Base-by-base conservation (phyloP, 2,329 filamentous ascomycete genomes). In the Claviceps citrina region DNA sequence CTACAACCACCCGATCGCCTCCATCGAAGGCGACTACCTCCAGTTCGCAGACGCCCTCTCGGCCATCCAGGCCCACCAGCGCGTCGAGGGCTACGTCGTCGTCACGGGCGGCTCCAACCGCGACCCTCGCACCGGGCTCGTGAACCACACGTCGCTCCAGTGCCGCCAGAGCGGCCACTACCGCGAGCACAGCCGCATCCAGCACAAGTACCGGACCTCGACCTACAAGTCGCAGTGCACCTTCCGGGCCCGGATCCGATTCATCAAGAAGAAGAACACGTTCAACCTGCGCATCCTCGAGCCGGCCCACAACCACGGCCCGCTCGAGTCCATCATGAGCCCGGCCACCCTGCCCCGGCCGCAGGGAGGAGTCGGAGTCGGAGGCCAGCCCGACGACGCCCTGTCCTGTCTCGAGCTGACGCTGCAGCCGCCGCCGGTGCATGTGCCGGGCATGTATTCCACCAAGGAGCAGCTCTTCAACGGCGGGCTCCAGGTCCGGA, bases 401-500 rank as follows among this genome's bases (percentile, higher is more conserved):
- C n/a, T n/a, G n/a, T n/a, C n/a, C n/a, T n/a, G n/a, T n/a, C n/a
- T n/a, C n/a, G n/a, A n/a, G n/a, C n/a, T n/a, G n/a, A n/a, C n/a
- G n/a, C n/a, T n/a, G n/a, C n/a, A n/a, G n/a, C n/a, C n/a, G n/a
- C n/a, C n/a, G n/a, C n/a, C n/a, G n/a, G n/a, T n/a, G n/a, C n/a
- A n/a, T n/a, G n/a, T n/a, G n/a, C n/a, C n/a, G n/a, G n/a, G n/a
- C 19, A 36, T 36, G 34, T 32, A 28, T 19, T 13, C 36, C 20
- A 5, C 5, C 27, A 18, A 26, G n/a, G 30, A 32, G 10, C 5
- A 27, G 32, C 63, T 78, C 19, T 78, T 74, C 55, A 66, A 72
- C 22, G 62, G 70, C 47, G 76, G 76, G 20, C 58, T 78, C 40
- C 63, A 70, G 52, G 70, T 73, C 51, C 70, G 76, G 30, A 62